phyloP scores from a whole-genome alignment of 1,284 basidiomycete species.

The Heterobasidion occidentale region DNA sequence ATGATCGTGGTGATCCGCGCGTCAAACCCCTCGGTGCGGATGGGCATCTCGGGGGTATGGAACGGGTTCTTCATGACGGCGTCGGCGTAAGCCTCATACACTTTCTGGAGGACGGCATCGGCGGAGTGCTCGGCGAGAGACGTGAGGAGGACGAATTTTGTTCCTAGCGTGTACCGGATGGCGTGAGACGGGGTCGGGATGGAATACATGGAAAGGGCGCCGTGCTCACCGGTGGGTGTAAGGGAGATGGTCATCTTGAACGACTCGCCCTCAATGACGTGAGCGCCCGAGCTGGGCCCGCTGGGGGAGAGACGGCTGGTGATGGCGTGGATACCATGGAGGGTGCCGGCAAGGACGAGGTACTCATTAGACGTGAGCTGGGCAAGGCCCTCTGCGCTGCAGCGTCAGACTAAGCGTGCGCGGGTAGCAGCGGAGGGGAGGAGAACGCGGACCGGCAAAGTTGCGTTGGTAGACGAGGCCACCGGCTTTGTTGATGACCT shows the following conservation, averaged over 20 bases:
- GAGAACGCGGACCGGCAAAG: constrained; percentile 62
- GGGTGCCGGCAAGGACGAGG: constrained; percentile 91
- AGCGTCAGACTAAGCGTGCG: constrained; percentile 4
- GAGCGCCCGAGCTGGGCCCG: constrained; percentile 78
- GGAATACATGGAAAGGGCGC: neutral
- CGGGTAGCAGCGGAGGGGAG: neutral
- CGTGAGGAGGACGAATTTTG: constrained; percentile 93
- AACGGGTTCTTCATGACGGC: constrained; percentile 99
- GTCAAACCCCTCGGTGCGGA: constrained; percentile 89
- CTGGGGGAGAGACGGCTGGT: constrained; percentile 87
- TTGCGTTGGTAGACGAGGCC: constrained; percentile 92
- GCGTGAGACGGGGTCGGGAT: neutral
- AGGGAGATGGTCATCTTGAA: constrained; percentile 88
- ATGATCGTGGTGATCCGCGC: constrained; percentile 54
- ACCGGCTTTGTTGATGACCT: constrained; percentile 99
- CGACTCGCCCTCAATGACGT: constrained; percentile 90
- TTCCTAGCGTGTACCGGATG: constrained; percentile 48
- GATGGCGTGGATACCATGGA: constrained; percentile 98
- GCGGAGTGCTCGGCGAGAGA: constrained; percentile 69
- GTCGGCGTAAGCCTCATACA: constrained; percentile 89
- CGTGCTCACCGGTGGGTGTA: constrained; percentile 77
- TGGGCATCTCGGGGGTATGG: constrained; percentile 98
- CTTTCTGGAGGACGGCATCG: constrained; percentile 69
- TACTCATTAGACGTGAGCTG: constrained; percentile 93
- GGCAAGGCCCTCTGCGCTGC: constrained; percentile 70